Base-by-base conservation (phyloP, 352 stramenopile species). In the Phytophthora brassicae region DNA sequence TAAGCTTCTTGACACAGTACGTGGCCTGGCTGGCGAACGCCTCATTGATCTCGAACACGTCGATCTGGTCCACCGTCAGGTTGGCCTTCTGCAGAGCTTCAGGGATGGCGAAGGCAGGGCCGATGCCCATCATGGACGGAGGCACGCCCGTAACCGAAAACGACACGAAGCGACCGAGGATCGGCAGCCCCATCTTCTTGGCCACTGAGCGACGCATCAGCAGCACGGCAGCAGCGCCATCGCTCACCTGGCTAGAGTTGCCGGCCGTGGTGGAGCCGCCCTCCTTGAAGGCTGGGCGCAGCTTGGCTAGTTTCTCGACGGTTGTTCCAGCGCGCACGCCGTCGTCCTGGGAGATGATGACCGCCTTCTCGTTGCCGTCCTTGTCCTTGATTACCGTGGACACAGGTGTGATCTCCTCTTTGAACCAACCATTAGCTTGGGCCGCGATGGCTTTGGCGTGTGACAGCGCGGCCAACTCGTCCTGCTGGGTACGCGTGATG, bases 21-120 rank as follows among this genome's bases (percentile, higher is more conserved):
- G 84, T 71, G 1, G 88, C 86, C 74, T 93, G 86, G 62, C 82
- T 94, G 20, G 89, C 89, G 57, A 97, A 97, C 24, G 90, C 90
- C 67, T 97, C 90, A 69, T 97, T 97, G 61, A 97, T 90, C 74
- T 97, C 90, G 60, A 89, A 96, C 7, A 97, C 71, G 60, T 96
- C 90, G 47, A 97, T 93, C 63, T 97, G 74, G 55, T 84, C 74
- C 23, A 85, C 59, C 38, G 68, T 70, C 61, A 95, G 63, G 29
- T 60, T 59, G 16, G 87, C 84, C 67, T 92, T 88, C 50, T 87
- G 72, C 42, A 95, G 55, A 7, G 80, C 81, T 58, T 77, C 80
- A 11, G 85, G 87, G 56, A 96, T 96, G 20, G 89, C 89, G 23
- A 82, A 75, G 9, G 82, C 80, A n/a, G 87, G 87, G 19, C 84